Conservation (phyloP, 192 early-diverging fungal genomes). For the Glomus cerebriforme region DNA sequence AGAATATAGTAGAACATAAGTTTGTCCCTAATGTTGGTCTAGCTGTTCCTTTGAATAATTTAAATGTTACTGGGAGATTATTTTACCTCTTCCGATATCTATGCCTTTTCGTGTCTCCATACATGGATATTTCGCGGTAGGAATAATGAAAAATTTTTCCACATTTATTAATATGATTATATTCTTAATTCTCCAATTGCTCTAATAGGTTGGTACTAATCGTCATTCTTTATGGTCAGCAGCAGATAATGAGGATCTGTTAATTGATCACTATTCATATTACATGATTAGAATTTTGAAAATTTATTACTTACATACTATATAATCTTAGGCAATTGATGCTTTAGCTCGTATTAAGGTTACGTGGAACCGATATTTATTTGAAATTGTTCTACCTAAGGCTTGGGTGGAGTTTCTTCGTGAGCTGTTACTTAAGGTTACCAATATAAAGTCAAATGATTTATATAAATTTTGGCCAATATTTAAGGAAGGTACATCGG, state of each 20-base stretch:
- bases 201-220: constrained; percentile 3
- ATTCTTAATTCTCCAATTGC: neutral
- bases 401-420: too few relatives aligned
- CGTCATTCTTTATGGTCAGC: neutral
- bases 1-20: neutral
- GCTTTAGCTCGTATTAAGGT: too few relatives aligned
- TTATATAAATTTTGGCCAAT: too few relatives aligned
- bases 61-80: constrained; percentile 22
- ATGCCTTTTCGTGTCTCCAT: constrained; percentile 42
- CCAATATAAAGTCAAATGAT: too few relatives aligned
- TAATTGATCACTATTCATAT: neutral
- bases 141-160: neutral
- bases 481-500: too few relatives aligned
- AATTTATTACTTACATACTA: too few relatives aligned
- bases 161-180: neutral
- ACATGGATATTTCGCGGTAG: constrained; percentile 43
- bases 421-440: too few relatives aligned
- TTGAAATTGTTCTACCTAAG: too few relatives aligned
- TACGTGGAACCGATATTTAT: too few relatives aligned
- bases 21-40: constrained; percentile 45
- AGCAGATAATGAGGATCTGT: neutral
- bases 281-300: too few relatives aligned
- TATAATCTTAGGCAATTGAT: too few relatives aligned
- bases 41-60: constrained; percentile 29
- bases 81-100: constrained; percentile 41